Percentiles rank a stretch among this genome's conserved stretches.
These are phyloP conservation scores for Nadsonia starkeyi-henricii DNA, from an alignment of 1,139 yeast species.

Conservation along the genomic window DNA sequence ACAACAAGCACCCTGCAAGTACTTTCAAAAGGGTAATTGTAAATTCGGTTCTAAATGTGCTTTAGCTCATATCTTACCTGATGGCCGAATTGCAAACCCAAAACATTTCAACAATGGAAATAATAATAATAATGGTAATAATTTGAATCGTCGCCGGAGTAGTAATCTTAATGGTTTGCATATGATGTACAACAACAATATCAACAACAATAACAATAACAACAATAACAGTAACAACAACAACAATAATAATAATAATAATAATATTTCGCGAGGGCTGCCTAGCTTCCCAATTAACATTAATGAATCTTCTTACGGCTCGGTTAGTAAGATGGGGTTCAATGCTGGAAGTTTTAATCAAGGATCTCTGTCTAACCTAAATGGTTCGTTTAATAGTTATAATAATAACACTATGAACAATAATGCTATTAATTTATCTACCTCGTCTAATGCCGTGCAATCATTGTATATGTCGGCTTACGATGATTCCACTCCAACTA, in stretches of 20 bases:
- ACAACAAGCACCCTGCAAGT: conserved; percentile 75
- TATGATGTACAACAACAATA: conserved; percentile 5
- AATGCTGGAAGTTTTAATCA: too few relatives aligned
- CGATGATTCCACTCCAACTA: too few relatives aligned
- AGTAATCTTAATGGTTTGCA: background rate
- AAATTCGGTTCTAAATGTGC: conserved; percentile 91
- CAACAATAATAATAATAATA: conserved; percentile 4
- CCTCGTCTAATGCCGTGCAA: background rate
- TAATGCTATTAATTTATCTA: too few relatives aligned
- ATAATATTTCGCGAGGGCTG: background rate
- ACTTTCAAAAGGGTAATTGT: conserved; percentile 87
- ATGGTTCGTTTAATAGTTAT: too few relatives aligned
- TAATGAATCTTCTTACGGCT: background rate
- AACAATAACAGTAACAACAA: conserved; percentile 6
- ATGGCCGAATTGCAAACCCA: conserved; percentile 68
- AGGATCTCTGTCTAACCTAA: too few relatives aligned
- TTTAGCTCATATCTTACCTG: conserved; percentile 77
- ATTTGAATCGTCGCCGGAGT: background rate
- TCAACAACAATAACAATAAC: conserved; percentile 7
- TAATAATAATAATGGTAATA: background rate
- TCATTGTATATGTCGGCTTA: background rate
- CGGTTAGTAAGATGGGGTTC: background rate
- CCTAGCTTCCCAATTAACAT: conserved; percentile 4
- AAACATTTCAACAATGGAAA: conserved; percentile 21
- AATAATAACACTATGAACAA: too few relatives aligned